A percentile compares a stretch with the other conserved stretches of the same genome.
These are phyloP conservation scores for Termitomyces sp. DNA, from an alignment of 768 basidiomycete species.

Conservation along the genomic window DNA sequence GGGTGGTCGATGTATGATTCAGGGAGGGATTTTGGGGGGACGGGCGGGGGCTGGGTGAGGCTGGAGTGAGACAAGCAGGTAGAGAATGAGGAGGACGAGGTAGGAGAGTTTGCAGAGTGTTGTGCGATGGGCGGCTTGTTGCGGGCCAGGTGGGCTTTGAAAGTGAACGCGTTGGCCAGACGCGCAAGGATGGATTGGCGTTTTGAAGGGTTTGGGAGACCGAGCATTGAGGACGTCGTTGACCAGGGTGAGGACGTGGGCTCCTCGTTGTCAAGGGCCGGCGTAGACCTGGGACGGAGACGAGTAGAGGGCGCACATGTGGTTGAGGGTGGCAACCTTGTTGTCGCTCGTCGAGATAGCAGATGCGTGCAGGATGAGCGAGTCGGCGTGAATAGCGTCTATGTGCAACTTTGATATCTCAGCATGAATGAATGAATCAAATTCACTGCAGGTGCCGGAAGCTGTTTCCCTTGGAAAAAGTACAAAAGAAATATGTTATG, in stretches of 20 bases:
- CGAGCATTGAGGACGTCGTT: slow-evolving; percentile 5
- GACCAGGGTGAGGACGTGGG: slow-evolving; percentile 15
- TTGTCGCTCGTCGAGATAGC: slow-evolving; percentile 5
- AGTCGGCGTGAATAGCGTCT: too few relatives aligned
- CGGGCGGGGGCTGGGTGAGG: not conserved
- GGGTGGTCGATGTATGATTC: too few relatives aligned
- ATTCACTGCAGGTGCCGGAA: too few relatives aligned
- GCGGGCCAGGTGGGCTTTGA: slow-evolving; percentile 7
- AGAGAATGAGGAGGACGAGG: not conserved
- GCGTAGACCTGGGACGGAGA: slow-evolving; percentile 11
- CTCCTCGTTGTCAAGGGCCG: not conserved
- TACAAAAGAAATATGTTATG: too few relatives aligned
- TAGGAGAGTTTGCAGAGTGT: too few relatives aligned
- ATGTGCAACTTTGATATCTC: too few relatives aligned
- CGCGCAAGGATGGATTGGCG: slow-evolving; percentile 13
- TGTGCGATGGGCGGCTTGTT: slow-evolving; percentile 8
- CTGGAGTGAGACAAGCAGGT: too few relatives aligned
- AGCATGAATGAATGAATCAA: too few relatives aligned
- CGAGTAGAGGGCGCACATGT: slow-evolving; percentile 5
- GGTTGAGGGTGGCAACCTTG: not conserved
- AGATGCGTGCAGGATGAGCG: too few relatives aligned
- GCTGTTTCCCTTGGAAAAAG: too few relatives aligned
- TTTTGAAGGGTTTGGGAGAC: not conserved
- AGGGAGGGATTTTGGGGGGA: not conserved
- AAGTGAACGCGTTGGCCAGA: not conserved